Base-by-base conservation (phyloP, 495 filamentous ascomycete species). In the Corynascus novoguineensis region DNA sequence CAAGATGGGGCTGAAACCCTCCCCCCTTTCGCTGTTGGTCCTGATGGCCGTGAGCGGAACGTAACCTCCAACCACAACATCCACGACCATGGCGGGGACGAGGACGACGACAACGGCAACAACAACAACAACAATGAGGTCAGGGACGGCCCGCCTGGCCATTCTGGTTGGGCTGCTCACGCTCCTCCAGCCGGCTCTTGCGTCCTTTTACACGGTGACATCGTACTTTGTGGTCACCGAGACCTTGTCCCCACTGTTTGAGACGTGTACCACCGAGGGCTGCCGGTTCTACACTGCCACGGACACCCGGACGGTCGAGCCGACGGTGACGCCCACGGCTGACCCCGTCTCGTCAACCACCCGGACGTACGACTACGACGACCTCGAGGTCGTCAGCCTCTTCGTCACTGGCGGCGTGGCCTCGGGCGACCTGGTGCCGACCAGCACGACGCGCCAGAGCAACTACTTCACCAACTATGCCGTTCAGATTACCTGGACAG, bases 401-500 rank as follows among this genome's bases (percentile, higher is more conserved):
- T 58, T 72, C n/a, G 64, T 74, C 46, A 62, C 71, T 5, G 62
- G 60, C 17, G 60, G 61, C 8, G 67, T 70, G 10, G 52, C 41
- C n/a, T 12, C 34, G 10, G 25, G 22, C 11, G 56, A 57, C 24
- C 14, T 65, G n/a, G 19, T 50, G 34, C 52, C 22, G 24, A 53
- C 63, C 29, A 42, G 19, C 25, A 14, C 42, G 12, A 19, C 25
- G 1, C 9, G 4, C 21, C 2, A 38, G 15, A 35, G 7, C 34
- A 42, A n/a, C 31, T 50, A 60, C 25, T 60, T 34, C 22, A 76
- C 68, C 14, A 48, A 65, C 38, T 75, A 68, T 41, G 66, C 65
- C 15, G 65, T 73, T 32, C 66, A 69, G 22, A 25, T 76, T 41
- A 67, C 66, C 42, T 73, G 60, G 40, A 69, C 71, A 1, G 75